A percentile compares a stretch with the other conserved stretches of the same genome.
phyloP scores from a whole-genome alignment of 345 rosid genomes.

The Moricandia arvensis region DNA sequence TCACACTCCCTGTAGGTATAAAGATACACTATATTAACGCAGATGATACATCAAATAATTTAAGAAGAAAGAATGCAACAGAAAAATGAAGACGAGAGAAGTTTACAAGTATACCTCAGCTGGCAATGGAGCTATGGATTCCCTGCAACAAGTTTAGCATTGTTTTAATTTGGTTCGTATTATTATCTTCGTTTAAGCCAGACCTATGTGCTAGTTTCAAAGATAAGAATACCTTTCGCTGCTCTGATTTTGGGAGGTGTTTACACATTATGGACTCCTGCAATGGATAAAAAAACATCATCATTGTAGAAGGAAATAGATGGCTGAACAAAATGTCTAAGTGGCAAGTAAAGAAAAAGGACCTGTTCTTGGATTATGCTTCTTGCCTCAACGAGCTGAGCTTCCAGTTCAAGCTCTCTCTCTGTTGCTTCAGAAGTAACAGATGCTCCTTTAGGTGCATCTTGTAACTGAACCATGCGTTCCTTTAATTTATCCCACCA shows the following conservation, averaged over 20 bases:
- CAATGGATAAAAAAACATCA: slow-evolving; percentile 12
- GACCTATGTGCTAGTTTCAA: neutral
- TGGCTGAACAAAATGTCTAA: neutral
- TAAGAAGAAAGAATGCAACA: neutral
- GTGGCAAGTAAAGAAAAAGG: neutral
- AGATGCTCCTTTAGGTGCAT: slow-evolving; percentile 85
- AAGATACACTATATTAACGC: neutral
- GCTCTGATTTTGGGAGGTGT: slow-evolving; percentile 76
- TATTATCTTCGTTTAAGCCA: neutral
- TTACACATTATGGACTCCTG: slow-evolving; percentile 94
- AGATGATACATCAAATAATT: neutral
- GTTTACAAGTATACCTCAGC: slow-evolving; percentile 47
- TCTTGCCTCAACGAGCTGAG: slow-evolving; percentile 98
- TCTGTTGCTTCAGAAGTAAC: slow-evolving; percentile 94
- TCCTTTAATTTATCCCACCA: slow-evolving; percentile 25
- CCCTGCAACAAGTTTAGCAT: slow-evolving; percentile 52
- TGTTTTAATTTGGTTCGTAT: slow-evolving; percentile 6
- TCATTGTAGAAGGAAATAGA: neutral
- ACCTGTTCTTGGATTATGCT: slow-evolving; percentile 99
- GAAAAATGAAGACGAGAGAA: neutral
- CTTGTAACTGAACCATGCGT: slow-evolving; percentile 83
- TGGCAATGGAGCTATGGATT: slow-evolving; percentile 51
- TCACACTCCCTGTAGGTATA: slow-evolving; percentile 18
- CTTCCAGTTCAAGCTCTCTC: slow-evolving; percentile 99
- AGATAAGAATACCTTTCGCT: slow-evolving; percentile 59